These are phyloP conservation scores for Clavispora vitiphila DNA, from an alignment of 805 yeast species.

Conservation along the genomic window DNA sequence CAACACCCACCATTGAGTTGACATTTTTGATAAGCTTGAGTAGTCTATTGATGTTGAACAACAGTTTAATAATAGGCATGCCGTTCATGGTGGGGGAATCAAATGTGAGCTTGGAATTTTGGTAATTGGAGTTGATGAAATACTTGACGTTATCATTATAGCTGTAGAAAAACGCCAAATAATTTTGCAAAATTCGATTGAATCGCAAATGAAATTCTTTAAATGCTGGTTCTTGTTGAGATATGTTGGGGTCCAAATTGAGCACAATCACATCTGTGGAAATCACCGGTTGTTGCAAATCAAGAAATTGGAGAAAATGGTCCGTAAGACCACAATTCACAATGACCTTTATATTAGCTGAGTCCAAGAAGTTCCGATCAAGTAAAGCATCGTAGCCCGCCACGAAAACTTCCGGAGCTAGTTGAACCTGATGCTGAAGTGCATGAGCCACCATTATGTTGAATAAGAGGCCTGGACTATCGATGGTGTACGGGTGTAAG, in stretches of 20 bases:
- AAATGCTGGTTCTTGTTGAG: constrained; percentile 17
- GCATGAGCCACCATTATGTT: constrained; percentile 4
- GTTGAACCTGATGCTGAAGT: constrained; percentile 3
- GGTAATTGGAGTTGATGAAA: constrained; percentile 24
- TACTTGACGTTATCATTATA: constrained; percentile 26
- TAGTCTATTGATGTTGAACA: constrained; percentile 33
- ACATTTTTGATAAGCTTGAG: constrained; percentile 30
- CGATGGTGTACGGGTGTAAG: not conserved
- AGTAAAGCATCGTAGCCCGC: constrained; percentile 8
- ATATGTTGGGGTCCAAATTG: constrained; percentile 30
- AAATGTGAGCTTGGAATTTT: constrained; percentile 16
- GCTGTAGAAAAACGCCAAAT: constrained; percentile 30
- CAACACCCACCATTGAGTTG: constrained; percentile 26
- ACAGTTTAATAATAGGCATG: constrained; percentile 26
- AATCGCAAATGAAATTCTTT: constrained; percentile 24
- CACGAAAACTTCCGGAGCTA: constrained; percentile 13
- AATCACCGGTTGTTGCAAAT: constrained; percentile 16
- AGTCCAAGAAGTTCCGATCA: constrained; percentile 12
- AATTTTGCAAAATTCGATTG: constrained; percentile 34
- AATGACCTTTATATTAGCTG: constrained; percentile 30
- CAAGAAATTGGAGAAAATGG: constrained; percentile 24
- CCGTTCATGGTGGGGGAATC: constrained; percentile 35
- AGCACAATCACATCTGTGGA: constrained; percentile 35
- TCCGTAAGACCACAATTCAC: constrained; percentile 35
- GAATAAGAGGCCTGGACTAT: not conserved